Evolutionary conservation across 2,329 filamentous ascomycete species (phyloP).

Genomic region (Pseudocercospora vitis): DNA sequence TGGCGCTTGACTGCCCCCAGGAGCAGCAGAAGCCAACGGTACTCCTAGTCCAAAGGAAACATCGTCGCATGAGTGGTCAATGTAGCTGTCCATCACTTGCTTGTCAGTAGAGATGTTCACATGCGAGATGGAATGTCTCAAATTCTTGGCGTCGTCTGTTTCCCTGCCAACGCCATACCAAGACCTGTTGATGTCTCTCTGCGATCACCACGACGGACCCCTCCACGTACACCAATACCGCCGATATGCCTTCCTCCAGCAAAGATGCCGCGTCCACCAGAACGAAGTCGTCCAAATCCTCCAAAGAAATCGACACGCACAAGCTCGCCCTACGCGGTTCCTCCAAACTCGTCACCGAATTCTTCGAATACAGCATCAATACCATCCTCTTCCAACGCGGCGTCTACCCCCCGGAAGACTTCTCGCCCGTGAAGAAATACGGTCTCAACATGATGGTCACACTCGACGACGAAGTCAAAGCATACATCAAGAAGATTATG

Average conservation of each 20-base stretch:
- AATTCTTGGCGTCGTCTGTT: slow-evolving; percentile 13
- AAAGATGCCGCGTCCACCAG: slow-evolving; percentile 21
- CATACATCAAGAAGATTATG: slow-evolving; percentile 99
- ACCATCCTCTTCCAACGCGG: slow-evolving; percentile 91
- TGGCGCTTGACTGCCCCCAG: slow-evolving; percentile 13
- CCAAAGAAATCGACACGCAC: slow-evolving; percentile 83
- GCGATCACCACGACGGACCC: background rate
- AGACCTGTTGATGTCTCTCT: slow-evolving; percentile 10
- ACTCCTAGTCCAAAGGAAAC: slow-evolving; percentile 38
- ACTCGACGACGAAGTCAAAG: slow-evolving; percentile 94
- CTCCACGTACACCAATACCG: background rate
- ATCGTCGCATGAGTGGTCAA: slow-evolving; percentile 50
- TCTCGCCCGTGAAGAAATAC: slow-evolving; percentile 99
- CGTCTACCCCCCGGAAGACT: slow-evolving; percentile 91
- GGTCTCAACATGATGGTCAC: slow-evolving; percentile 98
- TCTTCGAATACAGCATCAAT: slow-evolving; percentile 98
- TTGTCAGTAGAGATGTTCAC: background rate
- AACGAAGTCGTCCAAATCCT: slow-evolving; percentile 16
- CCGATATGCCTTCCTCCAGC: slow-evolving; percentile 22
- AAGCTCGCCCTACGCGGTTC: slow-evolving; percentile 86
- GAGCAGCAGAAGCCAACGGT: slow-evolving; percentile 24
- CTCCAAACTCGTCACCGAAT: slow-evolving; percentile 63
- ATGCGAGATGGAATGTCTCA: slow-evolving; percentile 6
- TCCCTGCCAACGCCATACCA: slow-evolving; percentile 13
- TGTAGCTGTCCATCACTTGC: background rate